Evolutionary conservation across 345 rosid genomes (phyloP).

Genomic region (Draba incana): DNA sequence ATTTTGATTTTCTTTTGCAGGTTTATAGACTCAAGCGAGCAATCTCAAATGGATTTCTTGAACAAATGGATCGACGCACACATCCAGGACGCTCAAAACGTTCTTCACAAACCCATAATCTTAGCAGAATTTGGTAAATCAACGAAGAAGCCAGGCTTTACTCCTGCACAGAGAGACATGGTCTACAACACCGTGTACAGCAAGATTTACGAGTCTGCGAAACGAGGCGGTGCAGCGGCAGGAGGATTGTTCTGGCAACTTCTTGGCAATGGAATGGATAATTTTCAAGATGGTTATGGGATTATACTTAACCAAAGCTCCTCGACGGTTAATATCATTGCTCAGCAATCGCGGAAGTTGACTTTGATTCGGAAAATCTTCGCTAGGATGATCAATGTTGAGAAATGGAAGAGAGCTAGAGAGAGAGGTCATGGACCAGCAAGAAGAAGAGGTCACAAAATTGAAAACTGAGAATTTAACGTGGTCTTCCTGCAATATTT

Average conservation of each 20-base stretch:
- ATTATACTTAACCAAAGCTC: constrained; percentile 60
- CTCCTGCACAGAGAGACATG: constrained; percentile 58
- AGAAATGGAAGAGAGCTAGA: constrained; percentile 70
- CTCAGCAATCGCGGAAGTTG: constrained; percentile 75
- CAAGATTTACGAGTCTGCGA: constrained; percentile 76
- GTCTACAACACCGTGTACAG: constrained; percentile 68
- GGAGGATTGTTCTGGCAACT: constrained; percentile 98
- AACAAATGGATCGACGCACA: constrained; percentile 78
- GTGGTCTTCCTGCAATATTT: not conserved
- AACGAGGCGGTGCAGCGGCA: constrained; percentile 79
- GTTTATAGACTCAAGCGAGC: constrained; percentile 60
- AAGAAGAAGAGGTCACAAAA: constrained; percentile 42
- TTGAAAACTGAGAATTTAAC: constrained; percentile 43
- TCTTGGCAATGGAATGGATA: constrained; percentile 69
- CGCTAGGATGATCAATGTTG: constrained; percentile 56
- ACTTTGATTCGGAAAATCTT: constrained; percentile 66
- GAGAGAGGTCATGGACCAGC: constrained; percentile 42
- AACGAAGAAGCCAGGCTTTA: constrained; percentile 53
- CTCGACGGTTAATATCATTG: constrained; percentile 65
- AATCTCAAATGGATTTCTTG: constrained; percentile 59
- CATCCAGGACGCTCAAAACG: constrained; percentile 69
- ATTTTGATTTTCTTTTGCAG: constrained; percentile 39
- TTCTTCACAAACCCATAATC: constrained; percentile 76
- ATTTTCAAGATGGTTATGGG: constrained; percentile 86
- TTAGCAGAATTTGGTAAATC: constrained; percentile 88